These are phyloP conservation scores for Cicer pinnatifidum DNA, from an alignment of 306 rosid genomes.

Conservation along the genomic window DNA sequence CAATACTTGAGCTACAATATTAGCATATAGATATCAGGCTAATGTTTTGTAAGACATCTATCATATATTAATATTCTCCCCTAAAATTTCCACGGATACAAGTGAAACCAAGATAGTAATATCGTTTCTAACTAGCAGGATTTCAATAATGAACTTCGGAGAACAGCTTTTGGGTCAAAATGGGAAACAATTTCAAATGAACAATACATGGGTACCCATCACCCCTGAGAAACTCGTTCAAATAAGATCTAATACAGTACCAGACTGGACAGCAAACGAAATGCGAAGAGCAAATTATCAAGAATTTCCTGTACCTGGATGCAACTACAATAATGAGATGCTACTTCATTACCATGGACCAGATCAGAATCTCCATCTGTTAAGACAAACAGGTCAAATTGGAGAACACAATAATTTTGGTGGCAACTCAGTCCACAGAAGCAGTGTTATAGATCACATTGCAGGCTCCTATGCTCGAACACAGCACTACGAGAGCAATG, in stretches of 20 bases:
- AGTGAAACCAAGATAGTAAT: slow-evolving; percentile 31
- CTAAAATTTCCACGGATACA: background rate
- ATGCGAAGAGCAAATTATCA: slow-evolving; percentile 44
- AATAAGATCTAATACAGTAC: slow-evolving; percentile 38
- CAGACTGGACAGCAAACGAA: slow-evolving; percentile 46
- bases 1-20: slow-evolving; percentile 13
- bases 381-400: slow-evolving; percentile 40
- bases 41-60: slow-evolving; percentile 1
- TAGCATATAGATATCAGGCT: slow-evolving; percentile 8
- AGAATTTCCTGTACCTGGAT: slow-evolving; percentile 41
- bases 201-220: slow-evolving; percentile 56
- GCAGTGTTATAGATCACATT: slow-evolving; percentile 41
- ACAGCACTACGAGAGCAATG: slow-evolving; percentile 38
- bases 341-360: slow-evolving; percentile 43
- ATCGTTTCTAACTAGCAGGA: slow-evolving; percentile 41
- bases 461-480: slow-evolving; percentile 45
- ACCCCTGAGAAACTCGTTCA: slow-evolving; percentile 58
- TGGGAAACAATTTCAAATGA: slow-evolving; percentile 44
- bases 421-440: slow-evolving; percentile 39
- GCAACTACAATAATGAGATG: slow-evolving; percentile 42
- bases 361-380: slow-evolving; percentile 45
- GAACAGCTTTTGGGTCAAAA: slow-evolving; percentile 45
- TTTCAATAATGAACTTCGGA: slow-evolving; percentile 54
- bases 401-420: slow-evolving; percentile 36
- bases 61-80: slow-evolving; percentile 7